phyloP scores from a whole-genome alignment of 106 monocot genomes.

The Dioscorea alata region DNA sequence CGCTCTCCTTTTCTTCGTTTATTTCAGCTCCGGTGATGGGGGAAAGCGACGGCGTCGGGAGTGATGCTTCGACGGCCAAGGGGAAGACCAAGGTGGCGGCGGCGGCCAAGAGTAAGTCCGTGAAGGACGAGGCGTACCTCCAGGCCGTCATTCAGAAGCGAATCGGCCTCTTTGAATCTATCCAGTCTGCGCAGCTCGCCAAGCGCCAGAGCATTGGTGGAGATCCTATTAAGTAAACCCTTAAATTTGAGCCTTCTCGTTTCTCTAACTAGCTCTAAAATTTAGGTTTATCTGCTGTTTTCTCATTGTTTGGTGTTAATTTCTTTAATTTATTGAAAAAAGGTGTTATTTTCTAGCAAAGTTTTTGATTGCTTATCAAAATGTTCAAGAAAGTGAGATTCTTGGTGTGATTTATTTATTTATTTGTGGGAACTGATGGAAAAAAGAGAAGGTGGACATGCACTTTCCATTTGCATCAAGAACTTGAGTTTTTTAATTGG shows the following conservation, averaged over 20 bases:
- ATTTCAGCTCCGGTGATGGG: background rate
- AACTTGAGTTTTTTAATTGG: no score
- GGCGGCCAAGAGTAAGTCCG: background rate
- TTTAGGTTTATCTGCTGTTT: background rate
- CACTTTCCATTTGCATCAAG: no score
- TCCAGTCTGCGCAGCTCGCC: constrained; percentile 38
- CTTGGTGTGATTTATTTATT: background rate
- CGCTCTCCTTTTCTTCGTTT: background rate
- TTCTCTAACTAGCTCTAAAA: background rate
- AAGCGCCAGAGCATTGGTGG: constrained; percentile 31
- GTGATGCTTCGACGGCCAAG: background rate
- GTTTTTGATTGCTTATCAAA: background rate
- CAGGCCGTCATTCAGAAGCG: constrained; percentile 45
- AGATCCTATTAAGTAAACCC: constrained; percentile 30
- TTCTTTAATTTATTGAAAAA: background rate
- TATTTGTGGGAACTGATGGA: no score
- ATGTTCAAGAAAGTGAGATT: background rate
- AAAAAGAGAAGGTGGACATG: no score
- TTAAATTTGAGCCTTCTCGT: background rate
- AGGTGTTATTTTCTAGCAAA: background rate
- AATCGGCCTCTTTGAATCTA: constrained; percentile 38
- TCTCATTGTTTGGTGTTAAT: background rate
- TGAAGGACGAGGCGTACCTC: constrained; percentile 44
- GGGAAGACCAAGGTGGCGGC: background rate
- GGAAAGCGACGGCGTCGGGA: background rate